Conservation (phyloP, 73 alveolate genomes). For the Tetrahymena malaccensis region DNA sequence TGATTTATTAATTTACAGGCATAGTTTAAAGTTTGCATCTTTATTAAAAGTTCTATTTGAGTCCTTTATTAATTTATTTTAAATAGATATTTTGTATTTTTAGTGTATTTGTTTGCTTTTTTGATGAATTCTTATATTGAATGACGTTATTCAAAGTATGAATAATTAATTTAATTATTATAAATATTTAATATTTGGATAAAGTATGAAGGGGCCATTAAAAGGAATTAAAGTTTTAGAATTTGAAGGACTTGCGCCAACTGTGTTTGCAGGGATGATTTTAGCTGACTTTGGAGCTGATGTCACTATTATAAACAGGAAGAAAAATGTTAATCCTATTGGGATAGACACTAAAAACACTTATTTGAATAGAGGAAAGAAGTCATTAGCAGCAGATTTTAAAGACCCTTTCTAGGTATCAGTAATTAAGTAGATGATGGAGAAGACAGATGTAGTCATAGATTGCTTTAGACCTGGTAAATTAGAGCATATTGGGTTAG, state of each 20-base stretch:
- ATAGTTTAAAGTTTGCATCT: too few relatives aligned
- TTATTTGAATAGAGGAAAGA: conserved; percentile 22
- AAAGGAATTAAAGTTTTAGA: conserved; percentile 42
- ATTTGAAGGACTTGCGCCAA: conserved; percentile 45
- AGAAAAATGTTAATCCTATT: neutral
- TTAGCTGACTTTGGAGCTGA: conserved; percentile 47
- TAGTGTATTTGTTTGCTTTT: too few relatives aligned
- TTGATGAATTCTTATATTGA: too few relatives aligned
- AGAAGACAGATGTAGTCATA: conserved; percentile 24
- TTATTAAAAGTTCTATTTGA: too few relatives aligned
- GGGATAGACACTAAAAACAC: neutral
- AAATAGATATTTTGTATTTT: too few relatives aligned
- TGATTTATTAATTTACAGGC: too few relatives aligned
- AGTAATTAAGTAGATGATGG: conserved; percentile 5
- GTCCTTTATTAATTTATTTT: too few relatives aligned
- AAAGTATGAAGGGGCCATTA: neutral
- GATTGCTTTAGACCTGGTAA: conserved; percentile 54
- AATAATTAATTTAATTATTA: neutral
- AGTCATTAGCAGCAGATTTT: conserved; percentile 5
- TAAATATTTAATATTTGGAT: neutral
- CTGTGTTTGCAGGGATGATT: conserved; percentile 30
- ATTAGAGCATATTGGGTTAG: conserved; percentile 43
- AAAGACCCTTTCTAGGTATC: conserved; percentile 1
- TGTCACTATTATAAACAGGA: conserved; percentile 4
- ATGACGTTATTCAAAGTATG: too few relatives aligned